Percentiles rank a stretch among this genome's conserved stretches.
Evolutionary conservation across 1,284 basidiomycete species (phyloP).

Genomic region (Ustilago hordei): DNA sequence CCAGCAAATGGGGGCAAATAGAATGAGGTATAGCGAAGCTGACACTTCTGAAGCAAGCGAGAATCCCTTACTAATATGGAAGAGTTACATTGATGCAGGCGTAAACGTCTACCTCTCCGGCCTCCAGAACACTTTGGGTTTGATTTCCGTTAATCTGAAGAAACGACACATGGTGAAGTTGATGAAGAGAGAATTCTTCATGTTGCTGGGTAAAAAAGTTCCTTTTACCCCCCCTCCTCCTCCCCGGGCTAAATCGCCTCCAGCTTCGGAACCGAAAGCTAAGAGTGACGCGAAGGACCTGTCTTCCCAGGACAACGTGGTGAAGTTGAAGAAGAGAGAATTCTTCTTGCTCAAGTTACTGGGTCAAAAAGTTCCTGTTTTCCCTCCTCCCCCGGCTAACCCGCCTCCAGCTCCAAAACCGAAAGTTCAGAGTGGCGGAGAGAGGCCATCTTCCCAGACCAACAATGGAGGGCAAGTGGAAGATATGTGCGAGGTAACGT

Average conservation of each 20-base stretch:
- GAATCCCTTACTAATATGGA: constrained; percentile 2
- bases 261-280: too few species aligned
- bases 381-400: not conserved
- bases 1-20: too few species aligned
- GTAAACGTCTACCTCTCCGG: not conserved
- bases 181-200: not conserved
- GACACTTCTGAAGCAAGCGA: too few species aligned
- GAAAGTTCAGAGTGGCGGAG: too few species aligned
- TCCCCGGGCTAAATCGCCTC: too few species aligned
- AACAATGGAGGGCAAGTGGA: not conserved
- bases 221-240: not conserved
- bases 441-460: not conserved
- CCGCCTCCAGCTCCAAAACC: too few species aligned
- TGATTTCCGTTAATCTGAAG: not conserved
- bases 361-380: not conserved
- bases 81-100: constrained; percentile 16
- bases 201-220: not conserved
- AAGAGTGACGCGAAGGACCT: too few species aligned
- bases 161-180: not conserved
- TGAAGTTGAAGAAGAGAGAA: not conserved
- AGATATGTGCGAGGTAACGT: constrained; percentile 13
- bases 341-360: not conserved
- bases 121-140: not conserved
- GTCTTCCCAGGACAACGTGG: not conserved
- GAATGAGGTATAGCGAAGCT: not conserved